Base-by-base conservation (phyloP, 2,329 filamentous ascomycete species). In the Fusarium sp. region DNA sequence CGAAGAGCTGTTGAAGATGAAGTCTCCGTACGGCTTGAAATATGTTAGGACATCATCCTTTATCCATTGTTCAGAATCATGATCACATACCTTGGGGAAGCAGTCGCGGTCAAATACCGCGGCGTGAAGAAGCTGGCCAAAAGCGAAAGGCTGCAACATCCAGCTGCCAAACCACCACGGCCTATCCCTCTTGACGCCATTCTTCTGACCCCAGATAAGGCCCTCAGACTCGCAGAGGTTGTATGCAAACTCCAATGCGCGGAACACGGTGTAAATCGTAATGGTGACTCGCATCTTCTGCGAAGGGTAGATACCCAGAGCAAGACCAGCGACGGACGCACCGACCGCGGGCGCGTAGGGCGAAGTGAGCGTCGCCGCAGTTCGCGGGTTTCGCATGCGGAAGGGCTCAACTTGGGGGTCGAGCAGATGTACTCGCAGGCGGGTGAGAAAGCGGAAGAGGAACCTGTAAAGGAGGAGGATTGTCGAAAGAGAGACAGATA, bases 391-490 rank as follows among this genome's bases (percentile, higher is more conserved):
- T 57, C 95, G 91, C 61, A 87, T 85, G 13, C 94, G 89, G 81
- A 98, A 98, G 0, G 93, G 91, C 58, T 88, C 87, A 1, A 95
- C 94, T 60, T 93, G 89, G n/a, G 93, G 88, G 37, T 92, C 91
- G 43, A 97, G 89, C 5, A 99, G 86, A 69, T 94, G 94, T 2
- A 88, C 86, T 50, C 95, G 91, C 44, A 98, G 84, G 30, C 94
- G 89, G 28, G 89, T 88, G 74, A 98, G 93, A 85, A 98, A 97
- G 63, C 95, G 93, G 82, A 95, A 94, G 28, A 98, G 89, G 1
- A 97, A 86, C 31, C 96, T 90, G 79, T 99, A 96, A 66, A 97
- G 89, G 44, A 98, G 89, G 18, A 98, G 87, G 68, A 98, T 94
- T 3, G 93, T 88, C 15, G 94, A 95, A 13, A 98, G 86, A 0